Evolutionary conservation across 106 monocot genomes (phyloP), one percentile per base, ranked within the genome.

Genomic region (Dioscorea alata): DNA sequence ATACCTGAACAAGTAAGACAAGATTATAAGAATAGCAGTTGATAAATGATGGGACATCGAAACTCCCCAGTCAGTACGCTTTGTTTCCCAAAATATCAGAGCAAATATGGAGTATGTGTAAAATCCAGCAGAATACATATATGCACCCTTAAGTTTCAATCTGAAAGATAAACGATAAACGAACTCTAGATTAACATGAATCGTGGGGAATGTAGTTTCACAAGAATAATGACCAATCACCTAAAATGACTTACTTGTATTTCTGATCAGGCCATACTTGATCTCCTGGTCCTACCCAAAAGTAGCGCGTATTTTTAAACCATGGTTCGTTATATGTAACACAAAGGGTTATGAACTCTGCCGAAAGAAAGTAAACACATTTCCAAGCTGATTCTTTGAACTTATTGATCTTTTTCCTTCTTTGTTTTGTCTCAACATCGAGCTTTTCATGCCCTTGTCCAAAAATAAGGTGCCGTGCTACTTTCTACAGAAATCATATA

Each of bases 361-460:
- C 81, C 14, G 95, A 88, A 28, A 86, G 76, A 86, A 79, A 95
- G 80, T 91, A 95, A 48, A 88, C 32, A 70, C 69, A 91, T 59
- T 95, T 95, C 91, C 91, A 95, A 22, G 91, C 91, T 32, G 95
- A 91, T 73, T 95, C 95, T 79, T 94, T 94, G 62, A 94, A 94
- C 61, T 91, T 94, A 4, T 77, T 91, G 59, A 91, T 70, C 58
- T 84, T 85, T 74, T 84, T 91, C 60, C 77, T 79, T 69, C 69
- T 86, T n/a, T 70, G 73, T 69, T 72, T 77, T 72, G 61, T 70
- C 48, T 83, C 85, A 61, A 63, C 58, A 49, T 80, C 33, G 51
- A 80, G 68, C 35, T 79, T 90, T 66, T 74, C 57, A 83, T 76
- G 59, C 22, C 76, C 82, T 31, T 66, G 83, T 54, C 87, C 87